A percentile compares a stretch with the other conserved stretches of the same genome.
Conservation (phyloP, 306 rosid genomes). For the Rosa multiflora region DNA sequence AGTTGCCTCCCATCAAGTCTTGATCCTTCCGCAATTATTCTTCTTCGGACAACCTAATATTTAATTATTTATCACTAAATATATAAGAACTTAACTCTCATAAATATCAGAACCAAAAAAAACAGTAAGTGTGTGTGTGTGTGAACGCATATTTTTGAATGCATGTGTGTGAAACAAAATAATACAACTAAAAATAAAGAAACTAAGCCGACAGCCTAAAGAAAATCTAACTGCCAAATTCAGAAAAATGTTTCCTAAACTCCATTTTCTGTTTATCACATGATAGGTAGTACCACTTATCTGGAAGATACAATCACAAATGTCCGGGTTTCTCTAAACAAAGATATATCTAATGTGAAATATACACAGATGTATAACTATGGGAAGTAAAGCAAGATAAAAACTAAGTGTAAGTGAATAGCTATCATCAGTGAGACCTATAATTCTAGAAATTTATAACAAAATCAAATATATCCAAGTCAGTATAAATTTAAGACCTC, state of each 20-base stretch:
- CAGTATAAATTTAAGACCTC: neutral
- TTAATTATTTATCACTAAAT: slow-evolving; percentile 26
- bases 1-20: slow-evolving; percentile 89
- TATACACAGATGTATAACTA: neutral
- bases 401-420: too few species aligned
- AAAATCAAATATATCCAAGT: neutral
- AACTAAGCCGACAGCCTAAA: neutral
- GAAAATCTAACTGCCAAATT: slow-evolving; percentile 2
- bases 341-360: neutral
- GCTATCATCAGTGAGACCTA: neutral
- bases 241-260: neutral
- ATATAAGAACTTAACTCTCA: slow-evolving; percentile 23
- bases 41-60: slow-evolving; percentile 78
- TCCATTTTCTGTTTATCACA: neutral
- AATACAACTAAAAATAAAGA: slow-evolving; percentile 16
- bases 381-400: neutral
- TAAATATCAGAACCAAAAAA: slow-evolving; percentile 21
- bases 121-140: neutral
- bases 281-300: neutral
- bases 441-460: neutral
- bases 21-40: slow-evolving; percentile 74
- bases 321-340: neutral
- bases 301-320: neutral
- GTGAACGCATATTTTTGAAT: neutral
- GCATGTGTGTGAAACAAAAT: neutral